Conservation (phyloP, 306 rosid species). For the Hippophae gyantsensis region DNA sequence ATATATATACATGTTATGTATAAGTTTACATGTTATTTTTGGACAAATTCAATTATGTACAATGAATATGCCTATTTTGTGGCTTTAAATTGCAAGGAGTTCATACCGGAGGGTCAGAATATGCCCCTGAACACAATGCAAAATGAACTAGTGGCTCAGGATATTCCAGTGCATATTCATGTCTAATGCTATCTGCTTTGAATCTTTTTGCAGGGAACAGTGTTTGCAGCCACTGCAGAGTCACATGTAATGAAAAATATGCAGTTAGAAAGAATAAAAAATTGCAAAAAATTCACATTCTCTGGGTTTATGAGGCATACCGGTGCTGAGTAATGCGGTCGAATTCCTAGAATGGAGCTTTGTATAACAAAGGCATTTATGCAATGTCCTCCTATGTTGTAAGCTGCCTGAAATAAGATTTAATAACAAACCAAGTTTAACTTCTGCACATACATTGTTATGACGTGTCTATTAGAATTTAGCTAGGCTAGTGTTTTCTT, state of each 20-base stretch:
- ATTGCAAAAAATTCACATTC: background rate
- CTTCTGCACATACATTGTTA: background rate
- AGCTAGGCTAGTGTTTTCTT: background rate
- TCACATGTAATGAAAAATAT: background rate
- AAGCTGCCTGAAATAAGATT: constrained; percentile 26
- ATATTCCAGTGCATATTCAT: constrained; percentile 25
- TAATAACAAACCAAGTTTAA: background rate
- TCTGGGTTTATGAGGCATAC: constrained; percentile 13
- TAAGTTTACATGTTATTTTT: no score
- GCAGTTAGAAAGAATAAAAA: no score
- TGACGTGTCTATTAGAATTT: no score
- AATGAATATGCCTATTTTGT: no score
- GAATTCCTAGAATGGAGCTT: constrained; percentile 34
- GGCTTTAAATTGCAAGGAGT: no score
- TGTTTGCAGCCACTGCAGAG: constrained; percentile 27
- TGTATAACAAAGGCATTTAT: constrained; percentile 30
- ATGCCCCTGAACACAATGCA: constrained; percentile 32
- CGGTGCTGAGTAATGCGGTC: constrained; percentile 20
- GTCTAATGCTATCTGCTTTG: constrained; percentile 20
- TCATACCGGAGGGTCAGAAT: constrained; percentile 30
- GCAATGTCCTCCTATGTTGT: constrained; percentile 32
- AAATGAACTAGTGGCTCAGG: constrained; percentile 37
- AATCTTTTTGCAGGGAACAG: constrained; percentile 23
- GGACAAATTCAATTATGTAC: no score
- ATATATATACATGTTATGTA: no score